phyloP scores from a whole-genome alignment of 176 grass and related monocot genomes.

The Cocos nucifera region DNA sequence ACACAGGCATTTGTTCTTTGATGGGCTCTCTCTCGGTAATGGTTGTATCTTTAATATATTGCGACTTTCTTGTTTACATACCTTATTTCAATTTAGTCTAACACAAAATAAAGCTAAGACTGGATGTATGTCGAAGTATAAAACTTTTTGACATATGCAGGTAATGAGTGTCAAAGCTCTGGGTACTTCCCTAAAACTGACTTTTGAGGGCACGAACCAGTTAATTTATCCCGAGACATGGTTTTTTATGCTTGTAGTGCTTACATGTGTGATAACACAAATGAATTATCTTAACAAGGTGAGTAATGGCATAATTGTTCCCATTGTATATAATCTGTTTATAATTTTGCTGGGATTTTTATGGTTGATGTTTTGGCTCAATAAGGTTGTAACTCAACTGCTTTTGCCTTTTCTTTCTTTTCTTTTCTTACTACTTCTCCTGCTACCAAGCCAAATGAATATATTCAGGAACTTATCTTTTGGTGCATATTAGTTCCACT shows the following conservation, averaged over 20 bases:
- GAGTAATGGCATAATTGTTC: neutral
- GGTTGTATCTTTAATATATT: conserved; percentile 3
- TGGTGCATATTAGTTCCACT: no score
- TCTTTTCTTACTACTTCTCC: no score
- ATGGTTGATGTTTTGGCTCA: neutral
- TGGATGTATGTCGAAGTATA: no score
- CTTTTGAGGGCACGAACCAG: conserved; percentile 90
- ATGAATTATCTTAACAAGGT: conserved; percentile 99
- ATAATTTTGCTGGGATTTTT: neutral
- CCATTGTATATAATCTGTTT: no score
- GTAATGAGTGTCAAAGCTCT: conserved; percentile 99
- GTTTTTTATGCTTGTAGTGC: conserved; percentile 91
- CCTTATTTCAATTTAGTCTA: no score
- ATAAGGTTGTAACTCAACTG: no score
- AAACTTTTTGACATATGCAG: conserved; percentile 20
- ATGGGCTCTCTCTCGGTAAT: conserved; percentile 99
- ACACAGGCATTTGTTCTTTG: conserved; percentile 87
- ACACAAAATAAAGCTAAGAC: no score
- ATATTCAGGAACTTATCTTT: no score
- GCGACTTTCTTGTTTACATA: no score
- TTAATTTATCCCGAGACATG: conserved; percentile 83
- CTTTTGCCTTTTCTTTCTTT: no score
- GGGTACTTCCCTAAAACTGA: conserved; percentile 87
- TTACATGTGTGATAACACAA: conserved; percentile 77
- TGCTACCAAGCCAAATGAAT: no score